These are phyloP conservation scores for Nicotiana rustica DNA, from an alignment of 305 asterid genomes.

Conservation along the genomic window DNA sequence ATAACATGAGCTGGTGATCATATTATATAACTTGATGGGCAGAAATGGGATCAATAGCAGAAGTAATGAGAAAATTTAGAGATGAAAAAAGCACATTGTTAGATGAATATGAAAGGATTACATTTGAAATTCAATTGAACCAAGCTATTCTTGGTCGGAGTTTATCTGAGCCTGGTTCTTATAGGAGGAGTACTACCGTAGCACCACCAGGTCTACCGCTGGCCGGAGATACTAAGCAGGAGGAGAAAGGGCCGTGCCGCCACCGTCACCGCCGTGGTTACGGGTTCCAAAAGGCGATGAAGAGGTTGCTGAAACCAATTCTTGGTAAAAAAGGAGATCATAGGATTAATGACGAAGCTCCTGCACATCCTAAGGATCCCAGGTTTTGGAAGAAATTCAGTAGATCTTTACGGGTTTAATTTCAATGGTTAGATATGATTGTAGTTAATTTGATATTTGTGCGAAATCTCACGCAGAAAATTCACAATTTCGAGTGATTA, in stretches of 20 bases:
- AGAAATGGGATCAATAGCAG: slow-evolving; percentile 50
- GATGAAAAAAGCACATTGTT: slow-evolving; percentile 81
- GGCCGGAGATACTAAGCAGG: neutral
- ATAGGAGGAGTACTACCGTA: slow-evolving; percentile 33
- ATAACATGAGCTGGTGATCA: neutral
- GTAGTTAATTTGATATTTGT: too few relatives aligned
- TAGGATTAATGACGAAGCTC: slow-evolving; percentile 22
- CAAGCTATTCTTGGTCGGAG: slow-evolving; percentile 83
- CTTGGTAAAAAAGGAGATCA: slow-evolving; percentile 39
- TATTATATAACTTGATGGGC: slow-evolving; percentile 41
- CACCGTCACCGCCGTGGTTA: slow-evolving; percentile 37
- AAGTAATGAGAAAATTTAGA: slow-evolving; percentile 63
- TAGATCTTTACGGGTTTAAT: slow-evolving; percentile 65
- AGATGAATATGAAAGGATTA: slow-evolving; percentile 77
- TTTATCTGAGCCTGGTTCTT: slow-evolving; percentile 57
- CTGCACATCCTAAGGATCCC: slow-evolving; percentile 44
- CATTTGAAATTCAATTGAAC: slow-evolving; percentile 80
- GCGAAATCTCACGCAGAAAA: too few relatives aligned
- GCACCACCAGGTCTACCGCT: slow-evolving; percentile 38
- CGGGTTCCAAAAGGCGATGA: slow-evolving; percentile 59
- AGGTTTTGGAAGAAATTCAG: slow-evolving; percentile 55
- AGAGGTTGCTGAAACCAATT: slow-evolving; percentile 63
- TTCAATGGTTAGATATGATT: neutral
- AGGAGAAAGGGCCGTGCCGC: slow-evolving; percentile 22
- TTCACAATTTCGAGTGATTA: too few relatives aligned